A percentile compares a stretch with the other conserved stretches of the same genome.
Conservation (phyloP, 2,329 filamentous ascomycete genomes). For the Cladophialophora bantiana region DNA sequence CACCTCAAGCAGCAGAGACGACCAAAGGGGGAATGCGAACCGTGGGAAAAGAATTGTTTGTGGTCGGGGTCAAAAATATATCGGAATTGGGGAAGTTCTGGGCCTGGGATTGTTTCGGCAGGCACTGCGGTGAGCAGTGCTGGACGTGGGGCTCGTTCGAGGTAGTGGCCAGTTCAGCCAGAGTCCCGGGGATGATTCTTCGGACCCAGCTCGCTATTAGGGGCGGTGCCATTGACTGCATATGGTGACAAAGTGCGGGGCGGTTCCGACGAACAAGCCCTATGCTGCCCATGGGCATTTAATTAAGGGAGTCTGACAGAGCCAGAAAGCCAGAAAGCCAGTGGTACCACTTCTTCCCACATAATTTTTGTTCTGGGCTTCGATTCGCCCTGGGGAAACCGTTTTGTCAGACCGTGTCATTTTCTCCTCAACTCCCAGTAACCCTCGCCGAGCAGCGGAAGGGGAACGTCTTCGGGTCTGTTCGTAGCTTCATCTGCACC, state of each 20-base stretch:
- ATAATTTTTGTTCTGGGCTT: background rate
- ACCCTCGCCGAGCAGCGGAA: constrained; percentile 11
- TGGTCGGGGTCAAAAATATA: constrained; percentile 24
- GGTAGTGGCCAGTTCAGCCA: background rate
- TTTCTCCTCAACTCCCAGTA: background rate
- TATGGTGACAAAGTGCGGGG: constrained; percentile 31
- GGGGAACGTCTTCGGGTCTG: constrained; percentile 16
- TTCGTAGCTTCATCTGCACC: constrained; percentile 16
- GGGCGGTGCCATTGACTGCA: constrained; percentile 3
- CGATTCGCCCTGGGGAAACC: background rate
- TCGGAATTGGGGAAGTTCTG: constrained; percentile 22
- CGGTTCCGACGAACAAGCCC: constrained; percentile 9
- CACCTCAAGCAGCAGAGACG: background rate
- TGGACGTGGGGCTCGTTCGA: constrained; percentile 21
- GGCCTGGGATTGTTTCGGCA: constrained; percentile 13
- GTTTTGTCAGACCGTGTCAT: background rate
- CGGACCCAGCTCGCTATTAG: background rate
- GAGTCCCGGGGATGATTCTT: background rate
- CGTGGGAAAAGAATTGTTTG: constrained; percentile 1
- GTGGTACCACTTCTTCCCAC: background rate
- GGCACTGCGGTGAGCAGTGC: constrained; percentile 6
- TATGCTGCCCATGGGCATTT: background rate
- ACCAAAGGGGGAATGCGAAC: background rate
- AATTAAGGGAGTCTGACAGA: background rate
- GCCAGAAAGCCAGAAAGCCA: background rate